Evolutionary conservation across 495 filamentous ascomycete genomes (phyloP), one percentile per base, ranked within the genome.

Genomic region (Podospora bellae-mahoneyi): DNA sequence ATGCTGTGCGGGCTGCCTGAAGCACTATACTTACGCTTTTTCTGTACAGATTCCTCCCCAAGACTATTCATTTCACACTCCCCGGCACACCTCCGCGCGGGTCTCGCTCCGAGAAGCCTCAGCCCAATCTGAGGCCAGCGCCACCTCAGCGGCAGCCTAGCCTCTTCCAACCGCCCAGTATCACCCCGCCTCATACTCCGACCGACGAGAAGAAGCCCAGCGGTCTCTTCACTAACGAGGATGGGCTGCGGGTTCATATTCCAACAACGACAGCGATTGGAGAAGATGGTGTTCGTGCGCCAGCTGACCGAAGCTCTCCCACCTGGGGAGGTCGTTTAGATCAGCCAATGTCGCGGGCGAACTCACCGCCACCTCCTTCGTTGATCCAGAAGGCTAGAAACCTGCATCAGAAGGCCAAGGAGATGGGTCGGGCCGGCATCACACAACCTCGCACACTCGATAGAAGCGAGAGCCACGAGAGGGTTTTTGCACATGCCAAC

Each of bases 1-100:
- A 15, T 20, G 10, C 9, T 62, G 30, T 44, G 53, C 34, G n/a
- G 7, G 3, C n/a, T 27, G n/a, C 18, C 32, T 32, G 58, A 28
- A 64, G 60, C 9, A n/a, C 26, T 39, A 55, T 66, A 19, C 53
- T 66, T 19, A 67, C 34, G 30, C n/a, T 55, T 57, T 53, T 55
- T 9, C n/a, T 58, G 28, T 4, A 64, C 71, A 97, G 94, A 57
- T 96, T 96, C 76, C 88, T 97, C 30, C 94, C 94, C 5, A 91
- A 96, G 74, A 97, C 94, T 2, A 83, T 97, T 70, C 88, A 94
- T 74, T 97, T 97, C 78, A 82, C 65, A 65, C 83, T 78, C 48
- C 84, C 77, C 13, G 75, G 78, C 67, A 78, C 77, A 66, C 74
- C 73, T 26, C 76, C 70, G 18, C 71, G 74, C 72, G 78, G 74